Percentiles rank a stretch among this genome's conserved stretches.
These are phyloP conservation scores for Alternaria triticina DNA, from an alignment of 2,329 filamentous ascomycete genomes.

Conservation along the genomic window DNA sequence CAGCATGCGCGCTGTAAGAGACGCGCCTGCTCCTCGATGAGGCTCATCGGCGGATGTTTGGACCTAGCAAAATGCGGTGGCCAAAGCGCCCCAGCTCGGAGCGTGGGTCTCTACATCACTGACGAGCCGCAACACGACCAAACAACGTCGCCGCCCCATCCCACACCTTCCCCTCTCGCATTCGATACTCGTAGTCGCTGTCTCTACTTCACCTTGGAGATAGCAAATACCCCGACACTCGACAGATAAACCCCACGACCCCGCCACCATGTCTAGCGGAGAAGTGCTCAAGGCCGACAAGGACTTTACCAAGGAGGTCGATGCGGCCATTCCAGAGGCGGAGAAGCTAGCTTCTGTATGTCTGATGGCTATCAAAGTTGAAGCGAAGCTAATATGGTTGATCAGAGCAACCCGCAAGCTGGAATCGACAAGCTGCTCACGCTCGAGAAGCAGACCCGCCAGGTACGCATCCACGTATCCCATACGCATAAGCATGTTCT, in stretches of 20 bases:
- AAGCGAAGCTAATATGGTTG: constrained; percentile 23
- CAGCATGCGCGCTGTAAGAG: not conserved
- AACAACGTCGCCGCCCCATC: constrained; percentile 18
- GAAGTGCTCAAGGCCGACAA: constrained; percentile 89
- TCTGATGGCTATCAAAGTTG: not conserved
- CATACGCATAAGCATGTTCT: constrained; percentile 21
- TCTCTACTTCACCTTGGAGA: not conserved
- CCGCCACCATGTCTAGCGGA: constrained; percentile 75
- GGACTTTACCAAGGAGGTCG: constrained; percentile 97
- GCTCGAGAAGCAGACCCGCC: constrained; percentile 96
- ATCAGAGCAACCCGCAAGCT: constrained; percentile 75
- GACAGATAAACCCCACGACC: constrained; percentile 17
- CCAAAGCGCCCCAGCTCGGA: constrained; percentile 11
- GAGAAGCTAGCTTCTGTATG: constrained; percentile 85
- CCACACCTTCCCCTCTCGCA: not conserved
- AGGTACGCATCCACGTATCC: constrained; percentile 62
- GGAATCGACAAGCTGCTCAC: constrained; percentile 92
- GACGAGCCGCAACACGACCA: constrained; percentile 23
- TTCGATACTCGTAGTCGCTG: not conserved
- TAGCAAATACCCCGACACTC: not conserved
- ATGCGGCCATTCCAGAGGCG: constrained; percentile 88
- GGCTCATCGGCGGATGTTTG: constrained; percentile 21
- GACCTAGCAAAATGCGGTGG: constrained; percentile 11
- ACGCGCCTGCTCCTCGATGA: not conserved
- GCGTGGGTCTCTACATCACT: constrained; percentile 24